Evolutionary conservation across 2,329 filamentous ascomycete genomes (phyloP).

Genomic region (Ophiostoma sp.): DNA sequence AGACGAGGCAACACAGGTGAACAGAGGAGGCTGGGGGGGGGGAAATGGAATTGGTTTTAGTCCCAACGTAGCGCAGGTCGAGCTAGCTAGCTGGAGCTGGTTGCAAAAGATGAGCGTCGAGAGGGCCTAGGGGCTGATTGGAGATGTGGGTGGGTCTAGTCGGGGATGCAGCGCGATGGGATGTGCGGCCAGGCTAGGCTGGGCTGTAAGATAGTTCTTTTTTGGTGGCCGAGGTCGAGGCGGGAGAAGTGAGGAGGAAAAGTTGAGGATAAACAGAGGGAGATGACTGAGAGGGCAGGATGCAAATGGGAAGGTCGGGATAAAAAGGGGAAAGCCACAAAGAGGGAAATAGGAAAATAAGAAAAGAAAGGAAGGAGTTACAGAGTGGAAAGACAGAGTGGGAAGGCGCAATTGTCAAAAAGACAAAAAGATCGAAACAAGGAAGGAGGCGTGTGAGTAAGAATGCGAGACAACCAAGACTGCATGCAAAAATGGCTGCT

Average conservation of each 20-base stretch:
- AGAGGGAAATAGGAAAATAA: not conserved
- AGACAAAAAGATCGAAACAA: not conserved
- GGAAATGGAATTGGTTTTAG: constrained; percentile 24
- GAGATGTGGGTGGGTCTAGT: constrained; percentile 26
- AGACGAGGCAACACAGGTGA: constrained; percentile 10
- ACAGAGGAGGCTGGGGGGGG: constrained; percentile 21
- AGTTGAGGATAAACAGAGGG: not conserved
- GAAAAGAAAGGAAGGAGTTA: not conserved
- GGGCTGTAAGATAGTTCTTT: not conserved
- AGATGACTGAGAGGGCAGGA: not conserved
- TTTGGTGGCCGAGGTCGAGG: not conserved
- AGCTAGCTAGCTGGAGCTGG: constrained; percentile 22
- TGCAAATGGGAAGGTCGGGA: not conserved
- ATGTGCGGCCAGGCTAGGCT: not conserved
- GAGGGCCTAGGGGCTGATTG: constrained; percentile 22
- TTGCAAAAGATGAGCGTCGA: constrained; percentile 13
- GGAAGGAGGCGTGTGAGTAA: constrained; percentile 14
- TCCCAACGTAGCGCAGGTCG: constrained; percentile 17
- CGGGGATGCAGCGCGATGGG: not conserved
- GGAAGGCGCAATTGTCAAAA: constrained; percentile 12
- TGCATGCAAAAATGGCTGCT: not conserved
- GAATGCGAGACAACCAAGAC: constrained; percentile 16
- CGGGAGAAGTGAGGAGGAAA: not conserved
- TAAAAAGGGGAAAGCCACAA: not conserved
- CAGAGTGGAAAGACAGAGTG: not conserved